phyloP scores from a whole-genome alignment of 2,329 filamentous ascomycete species.

The Xylariaceae sp. region DNA sequence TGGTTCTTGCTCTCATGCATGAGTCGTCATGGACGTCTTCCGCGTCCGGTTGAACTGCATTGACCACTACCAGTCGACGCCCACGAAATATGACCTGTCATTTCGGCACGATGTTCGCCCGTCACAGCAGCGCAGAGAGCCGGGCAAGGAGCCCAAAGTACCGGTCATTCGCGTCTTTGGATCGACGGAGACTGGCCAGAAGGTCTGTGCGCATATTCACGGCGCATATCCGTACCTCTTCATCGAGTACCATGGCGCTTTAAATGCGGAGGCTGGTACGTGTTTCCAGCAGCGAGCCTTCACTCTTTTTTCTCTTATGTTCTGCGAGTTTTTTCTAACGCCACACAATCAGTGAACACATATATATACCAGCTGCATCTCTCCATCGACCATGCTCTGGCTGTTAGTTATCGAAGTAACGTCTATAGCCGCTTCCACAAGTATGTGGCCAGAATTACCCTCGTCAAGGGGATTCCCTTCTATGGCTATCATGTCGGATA shows the following conservation, averaged over 20 bases:
- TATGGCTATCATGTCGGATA: slow-evolving; percentile 95
- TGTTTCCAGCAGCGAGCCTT: slow-evolving; percentile 16
- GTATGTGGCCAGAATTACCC: slow-evolving; percentile 84
- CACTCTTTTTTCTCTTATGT: not conserved
- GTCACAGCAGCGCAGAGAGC: slow-evolving; percentile 55
- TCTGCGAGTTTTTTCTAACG: slow-evolving; percentile 6
- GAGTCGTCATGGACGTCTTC: slow-evolving; percentile 60
- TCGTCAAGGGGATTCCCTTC: slow-evolving; percentile 91
- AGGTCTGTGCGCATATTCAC: slow-evolving; percentile 92
- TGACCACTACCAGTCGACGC: slow-evolving; percentile 82
- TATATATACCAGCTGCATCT: slow-evolving; percentile 75
- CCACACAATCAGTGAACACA: slow-evolving; percentile 52
- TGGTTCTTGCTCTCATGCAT: slow-evolving; percentile 9
- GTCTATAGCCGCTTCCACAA: slow-evolving; percentile 58
- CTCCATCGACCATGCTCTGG: slow-evolving; percentile 86
- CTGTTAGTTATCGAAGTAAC: slow-evolving; percentile 76
- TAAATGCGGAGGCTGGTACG: slow-evolving; percentile 63
- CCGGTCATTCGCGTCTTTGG: slow-evolving; percentile 89
- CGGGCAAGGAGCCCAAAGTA: slow-evolving; percentile 64
- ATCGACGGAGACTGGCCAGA: slow-evolving; percentile 88
- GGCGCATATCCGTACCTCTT: slow-evolving; percentile 96
- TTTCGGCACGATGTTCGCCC: slow-evolving; percentile 60
- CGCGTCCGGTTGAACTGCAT: slow-evolving; percentile 91
- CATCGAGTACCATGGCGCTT: slow-evolving; percentile 70
- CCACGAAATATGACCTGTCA: slow-evolving; percentile 74